Evolutionary conservation across 805 yeast genomes (phyloP).

Genomic region (Saccharomycopsis malanga): DNA sequence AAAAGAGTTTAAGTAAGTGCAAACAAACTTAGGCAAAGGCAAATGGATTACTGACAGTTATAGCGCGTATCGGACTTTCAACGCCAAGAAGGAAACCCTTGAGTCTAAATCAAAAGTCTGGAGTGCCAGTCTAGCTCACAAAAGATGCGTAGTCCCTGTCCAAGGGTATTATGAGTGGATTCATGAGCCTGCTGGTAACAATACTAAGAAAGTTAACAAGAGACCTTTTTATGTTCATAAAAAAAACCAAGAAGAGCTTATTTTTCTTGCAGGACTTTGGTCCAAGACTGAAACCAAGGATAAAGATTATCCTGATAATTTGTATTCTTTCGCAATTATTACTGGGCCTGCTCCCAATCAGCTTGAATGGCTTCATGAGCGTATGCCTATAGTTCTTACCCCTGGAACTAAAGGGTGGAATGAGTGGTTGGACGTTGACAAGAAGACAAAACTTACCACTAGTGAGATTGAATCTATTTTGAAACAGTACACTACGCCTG

Average conservation of each 20-base stretch:
- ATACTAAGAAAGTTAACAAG: slow-evolving; percentile 35
- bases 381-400: slow-evolving; percentile 70
- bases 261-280: slow-evolving; percentile 63
- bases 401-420: slow-evolving; percentile 55
- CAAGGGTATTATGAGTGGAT: slow-evolving; percentile 87
- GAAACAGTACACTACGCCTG: slow-evolving; percentile 30
- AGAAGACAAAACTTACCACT: slow-evolving; percentile 2
- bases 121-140: slow-evolving; percentile 36
- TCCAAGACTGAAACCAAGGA: slow-evolving; percentile 23
- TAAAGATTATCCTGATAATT: slow-evolving; percentile 25
- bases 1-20: slow-evolving; percentile 25
- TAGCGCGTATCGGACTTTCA: slow-evolving; percentile 46
- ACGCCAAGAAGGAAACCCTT: slow-evolving; percentile 66
- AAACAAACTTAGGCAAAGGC: too few relatives aligned
- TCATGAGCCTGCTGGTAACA: slow-evolving; percentile 25
- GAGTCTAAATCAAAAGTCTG: slow-evolving; percentile 45
- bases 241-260: slow-evolving; percentile 37
- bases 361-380: slow-evolving; percentile 59
- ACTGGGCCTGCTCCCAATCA: slow-evolving; percentile 65
- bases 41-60: neutral
- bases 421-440: slow-evolving; percentile 51
- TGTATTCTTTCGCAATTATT: slow-evolving; percentile 56
- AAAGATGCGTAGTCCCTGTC: slow-evolving; percentile 70
- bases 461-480: slow-evolving; percentile 33
- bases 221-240: slow-evolving; percentile 61